Evolutionary conservation across 768 basidiomycete genomes (phyloP), one percentile per base, ranked within the genome.

Genomic region (Panaeolus cyanescens): DNA sequence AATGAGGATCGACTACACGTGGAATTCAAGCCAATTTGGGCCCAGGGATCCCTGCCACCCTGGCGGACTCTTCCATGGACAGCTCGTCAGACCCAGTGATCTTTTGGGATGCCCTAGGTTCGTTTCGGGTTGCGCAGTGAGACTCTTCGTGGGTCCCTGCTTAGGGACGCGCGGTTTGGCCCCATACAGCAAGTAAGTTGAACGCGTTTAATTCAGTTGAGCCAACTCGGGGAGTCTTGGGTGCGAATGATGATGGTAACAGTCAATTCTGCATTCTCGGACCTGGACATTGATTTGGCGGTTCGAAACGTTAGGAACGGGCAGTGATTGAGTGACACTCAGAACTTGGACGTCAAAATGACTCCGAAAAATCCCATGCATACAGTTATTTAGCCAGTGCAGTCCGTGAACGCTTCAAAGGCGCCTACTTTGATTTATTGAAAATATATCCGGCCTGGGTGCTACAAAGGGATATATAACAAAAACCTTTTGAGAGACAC

Each of bases 281-380:
- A 50, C 45, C 45, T 50, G n/a, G n/a, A n/a, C n/a, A n/a, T n/a
- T n/a, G 45, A 50, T 42, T 42, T 22, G 39, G 39, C 30, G 25
- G 45, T 50, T 50, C 45, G 45, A 50, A 50, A 50, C 45, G 45
- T 50, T 50, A 50, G 45, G 45, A 50, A 50, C 45, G 45, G 45
- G 45, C 45, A 50, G 45, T 50, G 45, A 50, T 13, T 28, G 15
- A 50, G 25, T 50, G 25, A 25, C 45, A 50, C 45, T 10, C 45
- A 50, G 25, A 13, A 28, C 25, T 50, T 28, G 13, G 25, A 50
- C 15, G 45, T 50, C 45, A 50, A 50, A 13, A 50, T 50, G 45
- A 50, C 45, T 50, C 45, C 22, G 45, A 50, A 50, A 4, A 50
- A 28, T 50, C 45, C n/a, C 45, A 50, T 50, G 45, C 22, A 4